Percentiles rank a stretch among this genome's conserved stretches.
phyloP scores from a whole-genome alignment of 169 alveolate species.

The Plasmodium coatneyi region DNA sequence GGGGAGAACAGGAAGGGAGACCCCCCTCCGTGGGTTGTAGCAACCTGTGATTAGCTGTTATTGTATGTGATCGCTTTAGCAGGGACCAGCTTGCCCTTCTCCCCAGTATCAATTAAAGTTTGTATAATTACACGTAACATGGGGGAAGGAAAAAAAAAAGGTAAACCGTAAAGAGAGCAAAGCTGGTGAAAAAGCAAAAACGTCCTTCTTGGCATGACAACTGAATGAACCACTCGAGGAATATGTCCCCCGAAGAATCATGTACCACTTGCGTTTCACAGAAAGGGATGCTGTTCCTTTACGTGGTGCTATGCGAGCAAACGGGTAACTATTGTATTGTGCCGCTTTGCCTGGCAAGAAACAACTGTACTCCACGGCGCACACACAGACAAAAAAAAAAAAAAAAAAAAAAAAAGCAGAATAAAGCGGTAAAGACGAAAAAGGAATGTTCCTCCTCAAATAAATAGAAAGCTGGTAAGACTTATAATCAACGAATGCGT shows the following conservation, averaged over 20 bases:
- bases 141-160: not conserved
- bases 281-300: not conserved
- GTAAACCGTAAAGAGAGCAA: not conserved
- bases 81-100: not conserved
- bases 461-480: not conserved
- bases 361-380: not conserved
- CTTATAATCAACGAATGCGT: not conserved
- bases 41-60: not conserved
- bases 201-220: not conserved
- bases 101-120: not conserved
- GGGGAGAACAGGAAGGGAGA: not conserved
- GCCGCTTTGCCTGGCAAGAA: not conserved
- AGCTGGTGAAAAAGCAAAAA: not conserved
- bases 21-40: not conserved
- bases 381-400: not conserved
- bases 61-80: not conserved
- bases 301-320: not conserved
- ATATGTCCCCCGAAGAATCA: not conserved
- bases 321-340: not conserved
- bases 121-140: not conserved
- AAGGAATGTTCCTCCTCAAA: not conserved
- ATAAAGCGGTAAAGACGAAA: not conserved
- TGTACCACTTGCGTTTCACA: not conserved
- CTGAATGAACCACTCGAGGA: not conserved
- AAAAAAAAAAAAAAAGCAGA: not conserved